phyloP scores from a whole-genome alignment of 2,329 filamentous ascomycete species.

The Aspergillus brunneoviolaceus region DNA sequence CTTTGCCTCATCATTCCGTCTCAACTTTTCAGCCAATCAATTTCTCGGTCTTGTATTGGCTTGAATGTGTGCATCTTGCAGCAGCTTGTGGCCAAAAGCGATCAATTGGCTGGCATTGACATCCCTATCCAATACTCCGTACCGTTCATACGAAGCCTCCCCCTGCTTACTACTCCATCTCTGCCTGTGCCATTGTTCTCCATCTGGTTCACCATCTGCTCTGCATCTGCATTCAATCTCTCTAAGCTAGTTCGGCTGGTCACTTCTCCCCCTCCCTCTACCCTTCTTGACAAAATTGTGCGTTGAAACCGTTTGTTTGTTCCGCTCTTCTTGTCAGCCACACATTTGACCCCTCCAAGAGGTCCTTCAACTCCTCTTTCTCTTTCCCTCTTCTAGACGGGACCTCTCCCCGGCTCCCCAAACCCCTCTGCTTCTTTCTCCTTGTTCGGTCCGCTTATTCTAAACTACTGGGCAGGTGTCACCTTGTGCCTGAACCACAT shows the following conservation, averaged over 20 bases:
- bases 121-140: no score
- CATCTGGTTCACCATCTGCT: background rate
- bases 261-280: background rate
- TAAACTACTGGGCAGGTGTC: background rate
- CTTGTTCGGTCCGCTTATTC: slow-evolving; percentile 1
- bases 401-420: background rate
- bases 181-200: background rate
- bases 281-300: background rate
- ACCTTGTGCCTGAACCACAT: slow-evolving; percentile 14
- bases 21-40: background rate
- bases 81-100: no score
- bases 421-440: slow-evolving; percentile 10
- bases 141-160: background rate
- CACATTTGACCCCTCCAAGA: background rate
- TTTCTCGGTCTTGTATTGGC: background rate
- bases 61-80: background rate
- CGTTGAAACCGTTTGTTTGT: slow-evolving; percentile 9
- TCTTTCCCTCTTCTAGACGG: background rate
- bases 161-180: slow-evolving; percentile 3
- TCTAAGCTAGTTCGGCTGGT: background rate
- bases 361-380: slow-evolving; percentile 5
- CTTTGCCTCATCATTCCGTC: background rate
- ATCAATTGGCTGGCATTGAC: no score
- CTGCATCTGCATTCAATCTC: background rate
- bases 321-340: slow-evolving; percentile 9